Conservation (phyloP, 1,284 basidiomycete species). For the Ceratobasidium papillatum region DNA sequence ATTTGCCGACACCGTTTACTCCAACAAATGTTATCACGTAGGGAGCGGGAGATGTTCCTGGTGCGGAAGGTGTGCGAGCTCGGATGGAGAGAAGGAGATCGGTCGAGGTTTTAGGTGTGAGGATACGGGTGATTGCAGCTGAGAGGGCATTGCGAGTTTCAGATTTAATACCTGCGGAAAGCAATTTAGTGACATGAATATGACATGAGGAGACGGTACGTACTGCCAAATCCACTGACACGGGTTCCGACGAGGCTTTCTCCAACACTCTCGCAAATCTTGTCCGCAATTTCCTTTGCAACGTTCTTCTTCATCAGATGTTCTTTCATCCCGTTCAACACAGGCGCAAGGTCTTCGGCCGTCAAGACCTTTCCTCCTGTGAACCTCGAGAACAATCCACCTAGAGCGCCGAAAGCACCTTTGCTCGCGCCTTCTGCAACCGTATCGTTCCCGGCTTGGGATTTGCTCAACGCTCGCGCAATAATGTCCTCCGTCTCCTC, state of each 20-base stretch:
- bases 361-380: constrained; percentile 84
- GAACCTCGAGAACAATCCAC: constrained; percentile 81
- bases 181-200: constrained; percentile 20
- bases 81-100: constrained; percentile 88
- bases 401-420: constrained; percentile 64
- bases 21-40: constrained; percentile 98
- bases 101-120: constrained; percentile 96
- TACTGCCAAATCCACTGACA: constrained; percentile 79
- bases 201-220: background rate
- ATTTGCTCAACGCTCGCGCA: constrained; percentile 60
- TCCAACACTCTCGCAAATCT: constrained; percentile 93
- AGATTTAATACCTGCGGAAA: constrained; percentile 72
- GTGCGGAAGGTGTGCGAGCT: constrained; percentile 70
- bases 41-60: constrained; percentile 70
- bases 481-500: constrained; percentile 66
- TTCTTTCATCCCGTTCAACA: constrained; percentile 93
- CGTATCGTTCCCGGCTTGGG: constrained; percentile 49
- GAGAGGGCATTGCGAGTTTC: constrained; percentile 88
- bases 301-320: constrained; percentile 99
- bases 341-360: constrained; percentile 84
- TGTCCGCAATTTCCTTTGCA: constrained; percentile 92
- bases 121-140: constrained; percentile 87
- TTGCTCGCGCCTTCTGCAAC: constrained; percentile 20
- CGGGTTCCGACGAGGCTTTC: constrained; percentile 90
- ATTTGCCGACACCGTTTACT: constrained; percentile 99